These are phyloP conservation scores for Lagenidium sp. DNA, from an alignment of 352 stramenopile species.

Conservation along the genomic window DNA sequence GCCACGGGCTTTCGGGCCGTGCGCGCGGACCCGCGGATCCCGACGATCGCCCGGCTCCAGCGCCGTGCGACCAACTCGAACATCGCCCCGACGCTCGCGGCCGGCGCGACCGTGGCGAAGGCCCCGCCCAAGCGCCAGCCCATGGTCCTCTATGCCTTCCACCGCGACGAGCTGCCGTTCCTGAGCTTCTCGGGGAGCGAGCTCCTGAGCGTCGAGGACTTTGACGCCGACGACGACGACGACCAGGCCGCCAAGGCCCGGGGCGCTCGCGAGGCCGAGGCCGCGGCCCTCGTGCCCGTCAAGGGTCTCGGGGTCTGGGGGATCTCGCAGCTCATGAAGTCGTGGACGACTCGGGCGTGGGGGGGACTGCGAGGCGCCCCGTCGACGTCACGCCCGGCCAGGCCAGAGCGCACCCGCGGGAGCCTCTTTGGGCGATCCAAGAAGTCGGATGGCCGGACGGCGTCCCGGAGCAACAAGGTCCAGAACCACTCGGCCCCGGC, in stretches of 20 bases:
- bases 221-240: slow-evolving; percentile 9
- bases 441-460: too few species aligned
- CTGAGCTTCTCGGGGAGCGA: slow-evolving; percentile 25
- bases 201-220: slow-evolving; percentile 21
- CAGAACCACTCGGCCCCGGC: too few species aligned
- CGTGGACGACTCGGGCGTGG: slow-evolving; percentile 9
- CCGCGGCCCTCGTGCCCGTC: slow-evolving; percentile 39
- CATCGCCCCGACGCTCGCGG: too few species aligned
- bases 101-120: not conserved
- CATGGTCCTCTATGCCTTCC: slow-evolving; percentile 41
- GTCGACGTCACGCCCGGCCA: too few species aligned
- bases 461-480: too few species aligned
- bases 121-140: slow-evolving; percentile 1
- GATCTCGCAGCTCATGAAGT: slow-evolving; percentile 9
- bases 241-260: slow-evolving; percentile 17
- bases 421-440: too few species aligned
- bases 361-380: too few species aligned
- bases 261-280: slow-evolving; percentile 6
- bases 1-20: slow-evolving; percentile 38
- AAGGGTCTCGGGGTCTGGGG: slow-evolving; percentile 42
- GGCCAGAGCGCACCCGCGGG: too few species aligned
- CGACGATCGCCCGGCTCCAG: slow-evolving; percentile 11
- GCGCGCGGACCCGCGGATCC: slow-evolving; percentile 20
- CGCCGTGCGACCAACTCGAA: not conserved
- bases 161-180: slow-evolving; percentile 60